These are phyloP conservation scores for Pichia sp. DNA, from an alignment of 1,139 yeast genomes.

Conservation along the genomic window DNA sequence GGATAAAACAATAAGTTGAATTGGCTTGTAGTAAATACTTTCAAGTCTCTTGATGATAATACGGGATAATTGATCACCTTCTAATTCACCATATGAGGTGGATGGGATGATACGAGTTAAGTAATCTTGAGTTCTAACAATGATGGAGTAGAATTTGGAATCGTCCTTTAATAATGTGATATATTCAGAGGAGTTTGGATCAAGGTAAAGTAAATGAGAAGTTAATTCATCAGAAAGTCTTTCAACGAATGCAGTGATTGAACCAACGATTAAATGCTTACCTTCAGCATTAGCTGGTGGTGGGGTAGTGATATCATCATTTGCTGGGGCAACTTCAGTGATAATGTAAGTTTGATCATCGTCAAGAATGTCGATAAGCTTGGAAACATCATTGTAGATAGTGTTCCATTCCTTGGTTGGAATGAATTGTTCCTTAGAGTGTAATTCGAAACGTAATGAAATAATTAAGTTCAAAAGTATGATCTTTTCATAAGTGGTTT, in stretches of 20 bases:
- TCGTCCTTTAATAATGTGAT: constrained; percentile 91
- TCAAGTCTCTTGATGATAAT: constrained; percentile 84
- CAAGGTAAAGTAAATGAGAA: constrained; percentile 81
- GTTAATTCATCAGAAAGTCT: constrained; percentile 95
- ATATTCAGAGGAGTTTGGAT: constrained; percentile 95
- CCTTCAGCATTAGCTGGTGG: constrained; percentile 70
- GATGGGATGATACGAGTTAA: constrained; percentile 63
- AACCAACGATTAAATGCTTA: constrained; percentile 74
- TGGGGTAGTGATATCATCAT: constrained; percentile 79
- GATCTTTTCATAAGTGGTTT: constrained; percentile 71
- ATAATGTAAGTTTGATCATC: constrained; percentile 63
- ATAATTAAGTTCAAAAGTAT: constrained; percentile 78
- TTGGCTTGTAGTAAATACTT: constrained; percentile 91
- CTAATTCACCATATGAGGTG: constrained; percentile 38
- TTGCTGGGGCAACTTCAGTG: constrained; percentile 70
- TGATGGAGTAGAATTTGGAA: constrained; percentile 66
- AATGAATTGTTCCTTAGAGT: constrained; percentile 67
- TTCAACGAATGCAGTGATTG: constrained; percentile 83
- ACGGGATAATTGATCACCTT: constrained; percentile 69
- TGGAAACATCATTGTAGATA: constrained; percentile 60
- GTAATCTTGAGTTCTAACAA: constrained; percentile 84
- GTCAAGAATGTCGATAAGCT: constrained; percentile 69
- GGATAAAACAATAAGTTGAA: constrained; percentile 62
- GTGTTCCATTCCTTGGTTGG: constrained; percentile 81
- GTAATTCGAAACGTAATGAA: constrained; percentile 84